phyloP scores from a whole-genome alignment of 2,329 filamentous ascomycete species.

The Lachnum nothofagi region DNA sequence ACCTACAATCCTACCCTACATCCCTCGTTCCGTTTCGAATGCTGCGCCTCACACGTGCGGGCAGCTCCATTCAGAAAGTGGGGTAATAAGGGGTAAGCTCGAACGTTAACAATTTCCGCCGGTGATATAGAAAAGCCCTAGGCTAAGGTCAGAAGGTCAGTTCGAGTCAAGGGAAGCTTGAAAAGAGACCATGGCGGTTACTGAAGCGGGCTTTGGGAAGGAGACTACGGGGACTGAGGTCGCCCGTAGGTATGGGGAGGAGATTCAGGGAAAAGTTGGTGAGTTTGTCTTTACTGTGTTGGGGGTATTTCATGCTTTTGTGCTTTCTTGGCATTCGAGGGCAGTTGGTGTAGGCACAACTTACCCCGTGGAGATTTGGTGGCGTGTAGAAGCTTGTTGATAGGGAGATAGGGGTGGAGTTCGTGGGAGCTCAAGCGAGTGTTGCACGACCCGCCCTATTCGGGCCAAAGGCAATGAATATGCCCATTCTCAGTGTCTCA shows the following conservation, averaged over 20 bases:
- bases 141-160: too few species aligned
- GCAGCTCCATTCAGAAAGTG: not conserved
- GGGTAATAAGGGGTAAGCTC: not conserved
- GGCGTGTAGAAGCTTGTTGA: too few species aligned
- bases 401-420: too few species aligned
- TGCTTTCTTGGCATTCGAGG: not conserved
- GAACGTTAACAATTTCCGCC: too few species aligned
- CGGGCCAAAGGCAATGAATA: too few species aligned
- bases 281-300: too few species aligned
- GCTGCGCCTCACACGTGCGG: not conserved
- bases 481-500: too few species aligned
- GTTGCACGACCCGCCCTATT: not conserved
- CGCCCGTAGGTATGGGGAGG: slow-evolving; percentile 25
- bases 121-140: not conserved
- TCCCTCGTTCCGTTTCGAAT: not conserved
- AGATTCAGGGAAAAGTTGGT: slow-evolving; percentile 31
- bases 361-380: not conserved
- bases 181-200: slow-evolving; percentile 28
- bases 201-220: slow-evolving; percentile 34
- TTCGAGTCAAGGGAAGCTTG: too few species aligned
- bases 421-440: too few species aligned
- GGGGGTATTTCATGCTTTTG: slow-evolving; percentile 1
- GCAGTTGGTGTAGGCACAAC: not conserved
- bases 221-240: slow-evolving; percentile 34
- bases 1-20: not conserved